Percentiles rank a stretch among this genome's conserved stretches.
These are phyloP conservation scores for Oryza glaberrima DNA, from an alignment of 176 grass and related monocot species.

Conservation along the genomic window DNA sequence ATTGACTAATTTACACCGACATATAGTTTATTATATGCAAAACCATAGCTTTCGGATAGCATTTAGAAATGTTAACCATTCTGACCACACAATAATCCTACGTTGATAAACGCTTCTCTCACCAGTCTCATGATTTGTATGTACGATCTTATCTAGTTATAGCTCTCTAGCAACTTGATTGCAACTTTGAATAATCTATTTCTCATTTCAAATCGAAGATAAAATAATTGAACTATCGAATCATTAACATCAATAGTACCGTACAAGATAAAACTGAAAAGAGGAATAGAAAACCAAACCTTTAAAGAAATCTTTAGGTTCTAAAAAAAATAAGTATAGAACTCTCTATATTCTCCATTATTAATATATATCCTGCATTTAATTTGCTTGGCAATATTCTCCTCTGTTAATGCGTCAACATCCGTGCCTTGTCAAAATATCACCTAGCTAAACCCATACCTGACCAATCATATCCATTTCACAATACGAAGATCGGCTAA, in stretches of 20 bases:
- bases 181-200: neutral
- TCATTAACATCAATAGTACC: too few relatives aligned
- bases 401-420: constrained; percentile 61
- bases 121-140: neutral
- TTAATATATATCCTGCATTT: constrained; percentile 6
- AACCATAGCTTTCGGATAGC: neutral
- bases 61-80: constrained; percentile 1
- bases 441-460: constrained; percentile 50
- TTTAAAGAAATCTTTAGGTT: neutral
- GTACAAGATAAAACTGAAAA: neutral
- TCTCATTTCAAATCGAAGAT: neutral
- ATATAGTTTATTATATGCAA: neutral
- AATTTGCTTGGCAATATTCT: constrained; percentile 38
- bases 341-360: neutral
- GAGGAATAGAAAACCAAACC: neutral
- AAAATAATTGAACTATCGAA: neutral
- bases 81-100: neutral
- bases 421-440: constrained; percentile 56
- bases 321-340: too few relatives aligned
- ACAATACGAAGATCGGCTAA: constrained; percentile 9
- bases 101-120: neutral
- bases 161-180: neutral
- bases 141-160: neutral
- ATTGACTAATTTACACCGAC: neutral
- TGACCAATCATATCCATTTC: constrained; percentile 44